Conservation (phyloP, 257 asterid species). For the Solanum arcanum region DNA sequence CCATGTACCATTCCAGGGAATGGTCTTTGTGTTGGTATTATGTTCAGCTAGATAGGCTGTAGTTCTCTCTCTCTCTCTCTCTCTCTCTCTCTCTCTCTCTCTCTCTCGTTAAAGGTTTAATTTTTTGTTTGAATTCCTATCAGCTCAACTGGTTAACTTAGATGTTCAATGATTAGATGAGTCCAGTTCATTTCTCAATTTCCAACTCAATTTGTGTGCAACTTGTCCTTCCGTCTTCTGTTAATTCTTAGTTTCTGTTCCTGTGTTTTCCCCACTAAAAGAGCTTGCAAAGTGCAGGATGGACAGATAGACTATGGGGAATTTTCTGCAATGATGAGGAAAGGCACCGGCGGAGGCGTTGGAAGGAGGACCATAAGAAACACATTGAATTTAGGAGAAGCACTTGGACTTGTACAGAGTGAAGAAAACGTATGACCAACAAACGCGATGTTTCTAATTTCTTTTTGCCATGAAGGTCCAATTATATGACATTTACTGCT, state of each 20-base stretch:
- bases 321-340: conserved; percentile 39
- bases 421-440: not conserved
- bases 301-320: conserved; percentile 41
- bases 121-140: not conserved
- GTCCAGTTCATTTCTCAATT: not conserved
- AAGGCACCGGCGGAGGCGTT: conserved; percentile 28
- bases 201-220: not conserved
- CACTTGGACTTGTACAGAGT: conserved; percentile 14
- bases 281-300: conserved; percentile 17
- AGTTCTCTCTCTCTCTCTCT: not conserved
- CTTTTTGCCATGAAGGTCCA: not conserved
- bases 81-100: not conserved
- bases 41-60: not conserved
- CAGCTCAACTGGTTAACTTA: not conserved
- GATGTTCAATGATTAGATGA: not conserved
- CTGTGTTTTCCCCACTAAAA: not conserved
- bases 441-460: not conserved
- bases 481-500: not conserved
- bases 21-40: not conserved
- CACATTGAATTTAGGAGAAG: conserved; percentile 27
- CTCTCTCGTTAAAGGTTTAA: not conserved
- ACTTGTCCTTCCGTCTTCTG: not conserved
- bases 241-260: not conserved
- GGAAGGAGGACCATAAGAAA: conserved; percentile 38
- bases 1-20: not conserved